Base-by-base conservation (phyloP, 164 flowering plant genomes). In the Macadamia integrifolia region DNA sequence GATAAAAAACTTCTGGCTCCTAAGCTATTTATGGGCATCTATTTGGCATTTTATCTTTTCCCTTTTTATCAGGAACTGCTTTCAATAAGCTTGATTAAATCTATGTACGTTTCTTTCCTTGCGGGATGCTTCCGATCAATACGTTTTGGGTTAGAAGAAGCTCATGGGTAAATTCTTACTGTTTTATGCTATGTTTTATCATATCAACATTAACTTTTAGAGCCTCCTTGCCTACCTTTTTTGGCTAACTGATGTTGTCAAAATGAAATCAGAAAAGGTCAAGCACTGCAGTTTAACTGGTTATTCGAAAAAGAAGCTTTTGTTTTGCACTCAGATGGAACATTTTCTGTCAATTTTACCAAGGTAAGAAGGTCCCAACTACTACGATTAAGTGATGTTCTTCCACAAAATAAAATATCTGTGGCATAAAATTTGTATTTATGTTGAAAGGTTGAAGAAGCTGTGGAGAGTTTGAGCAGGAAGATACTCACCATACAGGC, bases 121-220 rank as follows among this genome's bases (percentile, higher is more conserved):
- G 91, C 93, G 29, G 97, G 97, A 69, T 91, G 97, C 80, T 91
- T 93, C 73, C 94, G 98, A 32, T 93, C 98, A n/a, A 80, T 91
- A 56, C 93, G 97, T 58, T 91, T 93, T 76, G 98, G 98, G 42
- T 78, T 91, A 70, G 86, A 88, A 76, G 98, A 93, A 83, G 92
- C 98, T 75, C 98, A 93, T 71, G 98, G 98, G 98, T 93, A 81
- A 79, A 35, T 35, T 2, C 69, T 76, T 30, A 69, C 13, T 65
- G 29, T 50, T 71, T 59, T 60, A 55, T 48, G 35, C 14, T 73
- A 18, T 57, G 66, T 35, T 23, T 23, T 65, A 12, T 44, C 65
- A 31, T 30, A 15, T 17, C 23, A 23, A 23, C 23, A 46, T 61
- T 61, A 42, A 49, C 44, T 52, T 15, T 66, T 53, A n/a, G 49